A percentile compares a stretch with the other conserved stretches of the same genome.
Conservation (phyloP, 805 yeast genomes). For the Ogataea naganishii region DNA sequence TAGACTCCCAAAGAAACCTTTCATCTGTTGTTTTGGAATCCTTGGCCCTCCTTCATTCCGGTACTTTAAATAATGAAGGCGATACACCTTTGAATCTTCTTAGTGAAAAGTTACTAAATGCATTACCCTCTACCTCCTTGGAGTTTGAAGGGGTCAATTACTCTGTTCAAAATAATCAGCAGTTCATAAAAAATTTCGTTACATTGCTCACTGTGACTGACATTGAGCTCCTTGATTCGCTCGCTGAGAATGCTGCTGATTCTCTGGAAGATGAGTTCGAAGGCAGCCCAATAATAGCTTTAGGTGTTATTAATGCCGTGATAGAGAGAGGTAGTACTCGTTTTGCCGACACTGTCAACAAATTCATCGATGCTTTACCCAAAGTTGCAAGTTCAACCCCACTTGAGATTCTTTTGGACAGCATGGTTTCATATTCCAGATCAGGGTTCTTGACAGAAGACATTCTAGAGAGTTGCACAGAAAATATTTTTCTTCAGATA, state of each 20-base stretch:
- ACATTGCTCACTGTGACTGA: constrained; percentile 8
- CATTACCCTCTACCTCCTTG: constrained; percentile 14
- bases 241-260: constrained; percentile 17
- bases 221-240: constrained; percentile 11
- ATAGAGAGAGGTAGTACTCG: constrained; percentile 14
- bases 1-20: no score
- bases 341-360: constrained; percentile 19
- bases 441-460: constrained; percentile 13
- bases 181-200: constrained; percentile 17
- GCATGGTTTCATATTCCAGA: constrained; percentile 20
- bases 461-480: constrained; percentile 25
- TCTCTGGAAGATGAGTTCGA: constrained; percentile 17
- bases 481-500: constrained; percentile 26
- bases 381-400: no score
- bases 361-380: constrained; percentile 27
- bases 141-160: constrained; percentile 8
- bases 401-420: constrained; percentile 19
- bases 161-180: constrained; percentile 4
- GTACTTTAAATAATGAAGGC: constrained; percentile 10
- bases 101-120: constrained; percentile 12
- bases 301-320: constrained; percentile 19
- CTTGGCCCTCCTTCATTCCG: no score
- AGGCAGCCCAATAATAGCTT: constrained; percentile 15
- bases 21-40: no score
- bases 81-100: constrained; percentile 15